Conservation (phyloP, 2,329 filamentous ascomycete species). For the Stromatinia cepivora region DNA sequence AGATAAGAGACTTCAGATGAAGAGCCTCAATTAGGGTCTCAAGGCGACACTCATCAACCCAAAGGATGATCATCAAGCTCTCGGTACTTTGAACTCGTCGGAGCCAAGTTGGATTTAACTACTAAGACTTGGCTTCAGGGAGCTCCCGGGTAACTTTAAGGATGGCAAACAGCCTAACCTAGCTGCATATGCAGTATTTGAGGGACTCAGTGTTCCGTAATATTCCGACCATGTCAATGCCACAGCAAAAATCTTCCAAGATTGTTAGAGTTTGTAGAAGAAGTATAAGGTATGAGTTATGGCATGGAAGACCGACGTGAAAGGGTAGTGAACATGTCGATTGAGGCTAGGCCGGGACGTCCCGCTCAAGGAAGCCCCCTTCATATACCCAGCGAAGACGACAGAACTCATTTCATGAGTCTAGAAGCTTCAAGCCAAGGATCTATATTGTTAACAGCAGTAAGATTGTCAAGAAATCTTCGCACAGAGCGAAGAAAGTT, state of each 20-base stretch:
- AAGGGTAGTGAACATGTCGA: background rate
- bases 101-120: constrained; percentile 21
- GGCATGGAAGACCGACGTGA: background rate
- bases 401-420: background rate
- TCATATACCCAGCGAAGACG: background rate
- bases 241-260: background rate
- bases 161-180: constrained; percentile 1
- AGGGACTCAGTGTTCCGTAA: constrained; percentile 10
- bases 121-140: constrained; percentile 15
- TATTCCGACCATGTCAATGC: constrained; percentile 12
- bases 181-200: background rate
- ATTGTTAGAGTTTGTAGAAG: background rate
- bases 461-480: constrained; percentile 7
- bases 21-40: constrained; percentile 10
- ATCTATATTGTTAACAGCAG: background rate
- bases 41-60: background rate
- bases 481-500: background rate
- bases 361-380: background rate
- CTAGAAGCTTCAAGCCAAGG: background rate
- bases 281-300: background rate
- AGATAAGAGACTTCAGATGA: constrained; percentile 10
- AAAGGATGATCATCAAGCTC: constrained; percentile 14
- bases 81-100: constrained; percentile 13
- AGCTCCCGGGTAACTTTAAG: constrained; percentile 10
- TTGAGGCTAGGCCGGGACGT: background rate